Percentiles rank a stretch among this genome's conserved stretches.
Evolutionary conservation across 176 grass and related monocot genomes (phyloP).

Genomic region (Hsuehochloa calcarea): DNA sequence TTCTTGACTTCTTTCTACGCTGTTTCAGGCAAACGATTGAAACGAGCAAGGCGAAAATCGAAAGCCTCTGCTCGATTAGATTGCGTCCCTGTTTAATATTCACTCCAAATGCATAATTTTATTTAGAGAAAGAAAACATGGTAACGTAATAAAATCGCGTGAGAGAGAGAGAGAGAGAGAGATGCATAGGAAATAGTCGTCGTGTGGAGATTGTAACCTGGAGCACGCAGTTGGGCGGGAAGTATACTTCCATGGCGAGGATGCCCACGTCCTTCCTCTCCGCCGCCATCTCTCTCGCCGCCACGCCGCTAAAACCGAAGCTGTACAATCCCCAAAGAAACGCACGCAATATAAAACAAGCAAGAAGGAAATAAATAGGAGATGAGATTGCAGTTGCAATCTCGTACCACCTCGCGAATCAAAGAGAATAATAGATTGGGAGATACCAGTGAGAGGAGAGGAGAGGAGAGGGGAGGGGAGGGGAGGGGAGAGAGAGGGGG

Average conservation of each 20-base stretch:
- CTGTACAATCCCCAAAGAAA: not conserved
- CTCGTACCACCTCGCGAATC: not conserved
- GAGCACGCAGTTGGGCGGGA: slow-evolving; percentile 77
- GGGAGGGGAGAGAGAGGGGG: not conserved
- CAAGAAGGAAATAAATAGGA: not conserved
- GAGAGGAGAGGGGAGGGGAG: not conserved
- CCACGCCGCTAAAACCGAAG: not conserved
- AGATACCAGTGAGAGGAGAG: too few relatives aligned
- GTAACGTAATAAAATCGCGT: not conserved
- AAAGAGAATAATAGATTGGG: not conserved
- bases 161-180: too few relatives aligned
- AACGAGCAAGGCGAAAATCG: not conserved
- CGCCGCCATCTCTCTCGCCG: slow-evolving; percentile 36
- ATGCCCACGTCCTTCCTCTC: slow-evolving; percentile 66
- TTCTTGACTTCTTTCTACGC: not conserved
- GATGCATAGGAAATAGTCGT: not conserved
- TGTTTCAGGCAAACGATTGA: not conserved
- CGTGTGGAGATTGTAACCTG: slow-evolving; percentile 39
- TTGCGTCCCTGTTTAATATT: not conserved
- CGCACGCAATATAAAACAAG: not conserved
- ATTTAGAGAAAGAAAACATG: not conserved
- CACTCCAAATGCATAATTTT: not conserved
- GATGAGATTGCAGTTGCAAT: not conserved
- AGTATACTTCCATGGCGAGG: slow-evolving; percentile 95
- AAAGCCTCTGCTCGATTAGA: not conserved